Evolutionary conservation across 75 land plant genomes (phyloP).

Genomic region (Cunninghamia lanceolata): DNA sequence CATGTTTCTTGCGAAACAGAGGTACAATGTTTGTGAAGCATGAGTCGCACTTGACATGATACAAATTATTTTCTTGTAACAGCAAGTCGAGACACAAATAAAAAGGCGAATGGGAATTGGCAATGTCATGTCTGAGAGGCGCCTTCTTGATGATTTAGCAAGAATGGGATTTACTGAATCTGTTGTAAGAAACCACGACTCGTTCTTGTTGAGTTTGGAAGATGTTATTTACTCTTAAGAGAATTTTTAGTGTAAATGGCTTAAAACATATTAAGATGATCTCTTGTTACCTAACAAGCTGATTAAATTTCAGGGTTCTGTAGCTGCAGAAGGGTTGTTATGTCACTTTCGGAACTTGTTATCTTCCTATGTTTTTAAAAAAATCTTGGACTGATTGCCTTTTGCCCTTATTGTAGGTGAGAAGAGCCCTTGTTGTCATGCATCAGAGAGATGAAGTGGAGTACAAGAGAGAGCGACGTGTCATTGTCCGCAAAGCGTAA

Average conservation of each 20-base stretch:
- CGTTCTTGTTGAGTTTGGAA: background rate
- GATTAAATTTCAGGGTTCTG: background rate
- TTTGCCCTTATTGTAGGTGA: conserved; percentile 47
- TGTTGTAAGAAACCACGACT: conserved; percentile 43
- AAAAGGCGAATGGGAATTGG: conserved; percentile 97
- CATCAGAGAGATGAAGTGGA: conserved; percentile 93
- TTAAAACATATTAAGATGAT: background rate
- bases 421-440: conserved; percentile 91
- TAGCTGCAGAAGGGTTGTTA: background rate
- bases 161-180: conserved; percentile 95
- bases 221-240: background rate
- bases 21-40: background rate
- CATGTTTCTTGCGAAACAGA: background rate
- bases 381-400: background rate
- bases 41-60: conserved; percentile 1
- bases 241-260: background rate
- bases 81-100: conserved; percentile 96
- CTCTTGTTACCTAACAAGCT: background rate
- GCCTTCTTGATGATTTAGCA: conserved; percentile 78
- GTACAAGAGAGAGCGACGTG: conserved; percentile 78
- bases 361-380: background rate
- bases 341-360: background rate
- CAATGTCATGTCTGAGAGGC: conserved; percentile 88
- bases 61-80: conserved; percentile 13
- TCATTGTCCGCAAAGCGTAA: conserved; percentile 77